These are phyloP conservation scores for Discostella pseudostelligera DNA, from an alignment of 108 stramenopile genomes.

Conservation along the genomic window DNA sequence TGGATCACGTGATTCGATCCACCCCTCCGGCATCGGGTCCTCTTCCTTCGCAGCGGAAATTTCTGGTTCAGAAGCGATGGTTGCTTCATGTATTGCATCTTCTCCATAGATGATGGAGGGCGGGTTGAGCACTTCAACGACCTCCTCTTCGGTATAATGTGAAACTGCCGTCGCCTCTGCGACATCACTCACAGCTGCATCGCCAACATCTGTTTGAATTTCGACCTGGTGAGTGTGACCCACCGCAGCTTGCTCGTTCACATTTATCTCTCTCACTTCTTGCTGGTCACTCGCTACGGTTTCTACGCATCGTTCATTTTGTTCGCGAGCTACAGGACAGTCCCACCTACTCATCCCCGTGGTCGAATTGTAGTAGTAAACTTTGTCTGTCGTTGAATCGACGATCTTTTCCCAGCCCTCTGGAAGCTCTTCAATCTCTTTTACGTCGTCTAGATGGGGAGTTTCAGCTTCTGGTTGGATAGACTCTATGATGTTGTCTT, in stretches of 20 bases:
- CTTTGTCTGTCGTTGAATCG: slow-evolving; percentile 43
- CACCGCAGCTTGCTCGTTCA: no score
- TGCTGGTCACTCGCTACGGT: background rate
- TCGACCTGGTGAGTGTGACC: background rate
- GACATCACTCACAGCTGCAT: background rate
- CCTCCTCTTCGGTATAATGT: background rate
- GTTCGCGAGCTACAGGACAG: slow-evolving; percentile 24
- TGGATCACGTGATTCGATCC: slow-evolving; percentile 54
- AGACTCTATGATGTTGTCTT: no score
- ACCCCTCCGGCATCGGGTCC: slow-evolving; percentile 46
- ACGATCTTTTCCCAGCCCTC: slow-evolving; percentile 44
- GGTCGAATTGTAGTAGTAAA: slow-evolving; percentile 58
- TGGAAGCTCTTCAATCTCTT: slow-evolving; percentile 13
- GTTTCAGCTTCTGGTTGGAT: no score
- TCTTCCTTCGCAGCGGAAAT: background rate
- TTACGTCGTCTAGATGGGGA: no score
- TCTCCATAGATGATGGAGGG: background rate
- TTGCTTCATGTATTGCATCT: no score
- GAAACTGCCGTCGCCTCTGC: background rate
- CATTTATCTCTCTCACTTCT: no score
- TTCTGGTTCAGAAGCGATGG: background rate
- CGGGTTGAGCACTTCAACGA: background rate
- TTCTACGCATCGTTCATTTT: background rate
- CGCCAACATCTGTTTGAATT: background rate
- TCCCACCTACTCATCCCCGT: slow-evolving; percentile 65